Evolutionary conservation across 2,329 filamentous ascomycete species (phyloP).

Genomic region (Trichocomaceae sp.): DNA sequence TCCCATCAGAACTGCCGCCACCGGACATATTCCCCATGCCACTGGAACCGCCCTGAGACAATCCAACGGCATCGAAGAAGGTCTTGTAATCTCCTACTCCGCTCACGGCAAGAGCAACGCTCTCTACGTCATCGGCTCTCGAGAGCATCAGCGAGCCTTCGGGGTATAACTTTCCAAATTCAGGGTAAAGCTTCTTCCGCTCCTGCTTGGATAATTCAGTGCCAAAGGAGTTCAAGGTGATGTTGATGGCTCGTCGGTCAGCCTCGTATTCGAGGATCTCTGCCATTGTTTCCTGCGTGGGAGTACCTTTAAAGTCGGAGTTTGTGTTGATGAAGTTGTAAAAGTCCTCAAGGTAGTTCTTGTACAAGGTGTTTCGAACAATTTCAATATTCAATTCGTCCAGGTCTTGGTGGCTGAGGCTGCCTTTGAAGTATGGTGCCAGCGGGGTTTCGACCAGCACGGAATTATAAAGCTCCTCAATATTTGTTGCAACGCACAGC

Average conservation of each 20-base stretch:
- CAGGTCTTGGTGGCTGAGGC: conserved; percentile 88
- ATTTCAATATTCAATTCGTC: conserved; percentile 99
- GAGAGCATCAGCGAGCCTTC: conserved; percentile 94
- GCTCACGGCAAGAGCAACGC: conserved; percentile 86
- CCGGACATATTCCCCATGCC: conserved; percentile 58
- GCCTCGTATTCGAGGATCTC: conserved; percentile 96
- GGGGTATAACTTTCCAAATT: conserved; percentile 82
- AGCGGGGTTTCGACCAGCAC: conserved; percentile 95
- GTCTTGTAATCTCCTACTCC: conserved; percentile 88
- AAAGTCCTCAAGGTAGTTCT: conserved; percentile 99
- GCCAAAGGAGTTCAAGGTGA: conserved; percentile 96
- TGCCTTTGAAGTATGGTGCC: conserved; percentile 95
- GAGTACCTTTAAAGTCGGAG: conserved; percentile 76
- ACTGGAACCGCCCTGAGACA: conserved; percentile 65
- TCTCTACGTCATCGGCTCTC: conserved; percentile 88
- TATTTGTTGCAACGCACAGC: conserved; percentile 94
- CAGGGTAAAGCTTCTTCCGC: conserved; percentile 92
- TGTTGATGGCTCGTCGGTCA: conserved; percentile 94
- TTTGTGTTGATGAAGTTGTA: conserved; percentile 88
- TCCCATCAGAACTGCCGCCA: conserved; percentile 70
- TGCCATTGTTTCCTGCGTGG: conserved; percentile 89
- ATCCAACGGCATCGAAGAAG: conserved; percentile 88
- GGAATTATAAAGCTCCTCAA: conserved; percentile 97
- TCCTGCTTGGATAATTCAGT: conserved; percentile 92
- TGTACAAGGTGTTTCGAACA: conserved; percentile 95